Evolutionary conservation across 1,139 yeast genomes (phyloP), one percentile per base, ranked within the genome.

Genomic region (Zygosaccharomyces pseudobailii): DNA sequence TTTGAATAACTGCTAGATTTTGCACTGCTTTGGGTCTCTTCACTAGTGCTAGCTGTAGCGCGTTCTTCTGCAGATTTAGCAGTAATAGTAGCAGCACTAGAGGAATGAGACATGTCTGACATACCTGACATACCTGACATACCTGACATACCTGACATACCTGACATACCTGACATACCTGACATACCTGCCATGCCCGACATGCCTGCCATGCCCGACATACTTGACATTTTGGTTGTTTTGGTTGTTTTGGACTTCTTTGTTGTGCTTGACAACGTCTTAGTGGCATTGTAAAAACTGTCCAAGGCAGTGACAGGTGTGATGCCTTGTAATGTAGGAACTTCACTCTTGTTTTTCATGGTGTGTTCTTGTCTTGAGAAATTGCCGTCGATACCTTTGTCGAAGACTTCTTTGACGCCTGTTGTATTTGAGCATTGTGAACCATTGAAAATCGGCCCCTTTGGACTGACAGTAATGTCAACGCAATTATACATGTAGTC

Each of bases 251-350:
- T 13, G 2, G 17, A 13, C 17, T 13, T 13, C 17, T n/a, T 27
- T 27, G 6, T n/a, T 4, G 10, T n/a, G 8, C 30, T 7, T 27
- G 30, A 27, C 6, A 6, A 27, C 4, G 30, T 27, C 10, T 27
- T 27, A n/a, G 30, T 27, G n/a, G 8, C 30, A 3, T 61, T 80
- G 77, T 63, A 82, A 66, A 65, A 84, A 64, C 71, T 74, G 39
- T 82, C 81, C 50, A 84, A 69, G n/a, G 83, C 74, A 4, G 68
- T 58, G 33, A 71, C 65, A 4, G 89, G 82, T 21, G 88, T 27
- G 4, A 27, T 27, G 2, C 9, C 30, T 27, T 27, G 30, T 3
- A 27, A 27, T 1, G 30, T 27, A 4, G 30, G 30, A 27, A 27
- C 30, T 3, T 27, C 9, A 27, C n/a, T 27, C 9, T 27, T n/a